Evolutionary conservation across 371 early-diverging fungal genomes (phyloP), one percentile per base, ranked within the genome.

Genomic region (Mucor saturninus): DNA sequence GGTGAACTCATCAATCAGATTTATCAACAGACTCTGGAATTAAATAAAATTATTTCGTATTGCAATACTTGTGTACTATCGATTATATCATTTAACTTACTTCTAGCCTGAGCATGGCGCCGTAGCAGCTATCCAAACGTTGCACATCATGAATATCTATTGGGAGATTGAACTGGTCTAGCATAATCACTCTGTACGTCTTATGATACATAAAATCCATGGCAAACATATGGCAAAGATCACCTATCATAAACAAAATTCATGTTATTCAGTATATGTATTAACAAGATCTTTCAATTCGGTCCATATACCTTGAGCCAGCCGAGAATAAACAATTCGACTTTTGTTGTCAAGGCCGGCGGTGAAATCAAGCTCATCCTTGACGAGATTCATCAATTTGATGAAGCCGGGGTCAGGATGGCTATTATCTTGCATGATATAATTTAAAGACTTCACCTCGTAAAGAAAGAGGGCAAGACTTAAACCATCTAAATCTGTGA

Each of bases 1-100:
- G 4, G 42, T 42, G 11, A 42, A 42, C 42, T 42, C n/a, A 42
- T 42, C n/a, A 13, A 42, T 11, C 42, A 42, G n/a, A 42, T 42
- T 14, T 7, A 2, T 14, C n/a, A 42, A 42, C 42, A 42, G 11
- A 42, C 6, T 11, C 42, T 42, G 11, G 42, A 3, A 11, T 42
- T 7, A 42, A 42, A 42, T 4, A 7, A 42, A 42, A 42, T 42
- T 42, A 10, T 42, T 14, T 42, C 42, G 42, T 42, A 42, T 42
- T 11, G 42, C 11, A 42, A 42, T 42, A 42, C 42, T 42, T 42
- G 42, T 42, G 10, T 11, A 42, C 42, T 14, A 3, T 42, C 42
- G n/a, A 42, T 42, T 42, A 42, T 13, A 42, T 42, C 42, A 42
- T 42, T 42, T 42, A 42, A 42, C 42, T 42, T 42, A 42, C 42